Conservation (phyloP, 805 yeast species). For the Sugiyamaella smithiae region DNA sequence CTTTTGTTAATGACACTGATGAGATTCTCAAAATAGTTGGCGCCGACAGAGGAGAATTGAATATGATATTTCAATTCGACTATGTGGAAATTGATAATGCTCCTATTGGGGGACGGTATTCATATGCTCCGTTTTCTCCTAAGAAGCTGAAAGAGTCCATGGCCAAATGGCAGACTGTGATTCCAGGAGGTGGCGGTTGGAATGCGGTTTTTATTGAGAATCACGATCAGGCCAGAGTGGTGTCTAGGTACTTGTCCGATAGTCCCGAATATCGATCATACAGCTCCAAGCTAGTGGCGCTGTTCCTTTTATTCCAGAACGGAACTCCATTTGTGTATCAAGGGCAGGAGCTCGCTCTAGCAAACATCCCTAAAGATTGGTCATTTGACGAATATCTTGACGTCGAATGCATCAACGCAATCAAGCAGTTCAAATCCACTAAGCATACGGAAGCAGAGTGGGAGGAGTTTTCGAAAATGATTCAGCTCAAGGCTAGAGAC, state of each 20-base stretch:
- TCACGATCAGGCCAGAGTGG: slow-evolving; percentile 57
- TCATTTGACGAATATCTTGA: slow-evolving; percentile 50
- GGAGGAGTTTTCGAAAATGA: slow-evolving; percentile 8
- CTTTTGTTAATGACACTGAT: slow-evolving; percentile 36
- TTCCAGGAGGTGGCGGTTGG: slow-evolving; percentile 56
- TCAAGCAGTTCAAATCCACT: slow-evolving; percentile 32
- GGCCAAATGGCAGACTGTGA: slow-evolving; percentile 28
- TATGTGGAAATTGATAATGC: slow-evolving; percentile 9
- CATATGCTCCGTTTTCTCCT: neutral
- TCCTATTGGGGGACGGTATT: slow-evolving; percentile 1
- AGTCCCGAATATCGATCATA: slow-evolving; percentile 35
- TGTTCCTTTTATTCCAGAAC: slow-evolving; percentile 45
- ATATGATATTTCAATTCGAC: slow-evolving; percentile 30
- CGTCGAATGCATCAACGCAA: slow-evolving; percentile 46
- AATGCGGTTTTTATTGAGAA: slow-evolving; percentile 53
- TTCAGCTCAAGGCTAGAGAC: slow-evolving; percentile 44
- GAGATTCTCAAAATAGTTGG: slow-evolving; percentile 25
- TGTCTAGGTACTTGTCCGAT: slow-evolving; percentile 51
- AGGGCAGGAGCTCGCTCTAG: slow-evolving; percentile 61
- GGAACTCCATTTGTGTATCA: slow-evolving; percentile 58
- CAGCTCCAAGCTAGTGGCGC: slow-evolving; percentile 49
- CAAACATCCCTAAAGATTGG: slow-evolving; percentile 48
- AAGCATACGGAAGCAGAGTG: slow-evolving; percentile 26
- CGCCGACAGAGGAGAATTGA: slow-evolving; percentile 26
- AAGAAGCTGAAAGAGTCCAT: slow-evolving; percentile 2